Evolutionary conservation across 2,329 filamentous ascomycete genomes (phyloP), one percentile per base, ranked within the genome.

Genomic region (Colletotrichum cordylinicola): DNA sequence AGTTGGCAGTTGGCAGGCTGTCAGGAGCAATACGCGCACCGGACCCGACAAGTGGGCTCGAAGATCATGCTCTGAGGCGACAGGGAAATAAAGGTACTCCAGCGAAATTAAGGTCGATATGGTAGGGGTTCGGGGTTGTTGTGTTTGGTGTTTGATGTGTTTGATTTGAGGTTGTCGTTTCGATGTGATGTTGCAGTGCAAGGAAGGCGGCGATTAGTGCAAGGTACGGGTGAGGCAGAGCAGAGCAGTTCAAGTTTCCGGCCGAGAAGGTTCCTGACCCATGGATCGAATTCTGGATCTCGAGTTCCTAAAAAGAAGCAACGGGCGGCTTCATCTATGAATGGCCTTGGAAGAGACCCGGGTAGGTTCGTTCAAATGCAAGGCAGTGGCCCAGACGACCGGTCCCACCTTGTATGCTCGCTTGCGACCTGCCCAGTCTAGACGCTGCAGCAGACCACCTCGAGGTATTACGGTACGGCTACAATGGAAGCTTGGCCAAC

Each of bases 1-100:
- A 4, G 43, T 21, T 62, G n/a, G 8, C 27, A 61, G 58, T 35
- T 21, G 37, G 33, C 48, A 55, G 43, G 60, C 68, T 67, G 55
- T 65, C 64, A 60, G 21, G 39, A 65, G 35, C 33, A 52, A 73
- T 74, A 76, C 74, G 74, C 70, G 74, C 29, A 60, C 73, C 33
- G 64, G 48, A 39, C 60, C 70, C 70, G 70, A 76, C 52, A 52
- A 69, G 74, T 65, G 74, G 74, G 64, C 64, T 58, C 31, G 43
- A 65, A 69, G 48, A 74, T 65, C 58, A 60, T 33, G 31, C 67
- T 56, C 73, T 70, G 39, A 43, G 70, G 64, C 43, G 43, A 31
- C 31, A 72, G 52, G 55, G 39, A 70, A 70, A 43, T 61, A 69
- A 58, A 70, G 10, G 12, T 52, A 52, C 21, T 13, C 10, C 43